A percentile compares a stretch with the other conserved stretches of the same genome.
Conservation (phyloP, 371 early-diverging fungal species). For the Smittium mucronatum region DNA sequence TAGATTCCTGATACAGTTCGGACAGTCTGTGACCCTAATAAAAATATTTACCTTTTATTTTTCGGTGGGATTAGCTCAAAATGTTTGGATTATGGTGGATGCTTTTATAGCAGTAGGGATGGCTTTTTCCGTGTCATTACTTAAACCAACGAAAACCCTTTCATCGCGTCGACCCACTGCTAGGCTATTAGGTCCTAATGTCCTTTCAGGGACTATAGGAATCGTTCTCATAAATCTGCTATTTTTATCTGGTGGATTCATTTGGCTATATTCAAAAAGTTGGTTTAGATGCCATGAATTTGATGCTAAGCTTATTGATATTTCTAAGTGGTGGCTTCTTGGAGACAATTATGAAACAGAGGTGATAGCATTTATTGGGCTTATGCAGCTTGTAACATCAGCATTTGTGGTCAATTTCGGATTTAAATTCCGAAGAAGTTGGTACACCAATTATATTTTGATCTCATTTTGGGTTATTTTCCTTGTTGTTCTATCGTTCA, state of each 20-base stretch:
- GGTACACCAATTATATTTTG: constrained; percentile 43
- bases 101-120: constrained; percentile 49
- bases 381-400: constrained; percentile 50
- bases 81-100: constrained; percentile 58
- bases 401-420: constrained; percentile 56
- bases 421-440: constrained; percentile 43
- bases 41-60: constrained; percentile 47
- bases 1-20: constrained; percentile 67
- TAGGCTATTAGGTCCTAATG: constrained; percentile 51
- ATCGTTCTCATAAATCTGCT: constrained; percentile 45
- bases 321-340: constrained; percentile 57
- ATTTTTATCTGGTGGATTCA: constrained; percentile 32
- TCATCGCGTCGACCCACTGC: constrained; percentile 52
- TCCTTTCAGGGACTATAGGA: constrained; percentile 48
- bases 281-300: constrained; percentile 62
- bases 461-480: constrained; percentile 40
- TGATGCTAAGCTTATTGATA: constrained; percentile 43
- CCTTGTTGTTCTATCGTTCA: constrained; percentile 38
- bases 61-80: constrained; percentile 38
- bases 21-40: constrained; percentile 52
- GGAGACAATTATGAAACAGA: constrained; percentile 64
- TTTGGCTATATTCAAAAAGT: constrained; percentile 43
- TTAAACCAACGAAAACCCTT: constrained; percentile 41
- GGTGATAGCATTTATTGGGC: constrained; percentile 37
- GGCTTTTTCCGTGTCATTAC: constrained; percentile 50